Evolutionary conservation across 2,329 filamentous ascomycete genomes (phyloP).

Genomic region (Colletotrichum noveboracense): DNA sequence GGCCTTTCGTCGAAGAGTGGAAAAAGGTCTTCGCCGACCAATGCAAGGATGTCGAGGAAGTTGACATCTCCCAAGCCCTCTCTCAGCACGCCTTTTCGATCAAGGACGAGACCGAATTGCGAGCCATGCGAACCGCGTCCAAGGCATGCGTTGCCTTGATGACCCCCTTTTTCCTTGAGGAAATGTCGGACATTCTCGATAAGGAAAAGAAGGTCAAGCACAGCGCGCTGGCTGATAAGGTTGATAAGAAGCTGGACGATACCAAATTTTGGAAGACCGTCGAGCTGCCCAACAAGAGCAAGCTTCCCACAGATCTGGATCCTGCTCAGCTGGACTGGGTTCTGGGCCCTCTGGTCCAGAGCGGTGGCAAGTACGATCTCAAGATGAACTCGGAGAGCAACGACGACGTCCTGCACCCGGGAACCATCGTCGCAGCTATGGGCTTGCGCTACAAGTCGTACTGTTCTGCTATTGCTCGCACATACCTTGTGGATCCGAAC

Average conservation of each 20-base stretch:
- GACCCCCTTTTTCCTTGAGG: constrained; percentile 96
- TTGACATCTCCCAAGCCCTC: constrained; percentile 83
- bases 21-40: constrained; percentile 80
- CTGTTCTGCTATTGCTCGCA: constrained; percentile 88
- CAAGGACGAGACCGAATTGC: constrained; percentile 94
- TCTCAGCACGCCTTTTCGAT: constrained; percentile 85
- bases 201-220: constrained; percentile 98
- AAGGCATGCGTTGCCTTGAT: constrained; percentile 94
- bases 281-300: constrained; percentile 71
- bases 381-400: constrained; percentile 81
- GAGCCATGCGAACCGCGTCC: constrained; percentile 91
- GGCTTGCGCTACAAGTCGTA: constrained; percentile 96
- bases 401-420: constrained; percentile 82
- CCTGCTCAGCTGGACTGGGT: constrained; percentile 92
- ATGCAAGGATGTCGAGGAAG: constrained; percentile 85
- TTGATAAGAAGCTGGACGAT: constrained; percentile 91
- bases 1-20: constrained; percentile 96
- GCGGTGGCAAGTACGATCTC: constrained; percentile 93
- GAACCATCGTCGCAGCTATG: constrained; percentile 91
- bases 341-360: constrained; percentile 88
- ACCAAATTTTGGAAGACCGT: constrained; percentile 89
- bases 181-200: constrained; percentile 96
- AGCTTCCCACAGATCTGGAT: constrained; percentile 87
- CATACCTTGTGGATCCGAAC: constrained; percentile 96
- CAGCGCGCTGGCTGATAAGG: constrained; percentile 81